Conservation (phyloP, 192 early-diverging fungal species). For the Coemansia sp. region DNA sequence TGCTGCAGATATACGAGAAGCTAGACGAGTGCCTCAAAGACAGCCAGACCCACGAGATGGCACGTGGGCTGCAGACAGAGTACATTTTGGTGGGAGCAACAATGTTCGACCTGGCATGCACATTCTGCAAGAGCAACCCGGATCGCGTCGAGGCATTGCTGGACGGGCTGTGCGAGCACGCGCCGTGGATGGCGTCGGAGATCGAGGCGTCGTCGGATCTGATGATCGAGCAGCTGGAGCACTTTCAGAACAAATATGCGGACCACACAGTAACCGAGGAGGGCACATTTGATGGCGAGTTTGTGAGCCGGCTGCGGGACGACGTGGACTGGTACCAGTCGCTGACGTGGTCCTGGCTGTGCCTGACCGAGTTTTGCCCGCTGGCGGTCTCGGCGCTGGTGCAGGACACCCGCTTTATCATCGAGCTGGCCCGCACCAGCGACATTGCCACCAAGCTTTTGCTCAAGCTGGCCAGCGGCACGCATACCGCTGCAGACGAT, state of each 20-base stretch:
- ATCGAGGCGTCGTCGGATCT: slow-evolving; percentile 48
- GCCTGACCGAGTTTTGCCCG: slow-evolving; percentile 21
- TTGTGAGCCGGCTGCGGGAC: slow-evolving; percentile 12
- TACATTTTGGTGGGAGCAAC: slow-evolving; percentile 48
- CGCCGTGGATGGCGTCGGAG: slow-evolving; percentile 51
- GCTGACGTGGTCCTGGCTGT: slow-evolving; percentile 32
- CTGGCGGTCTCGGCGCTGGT: slow-evolving; percentile 15
- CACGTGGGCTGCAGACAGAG: slow-evolving; percentile 24
- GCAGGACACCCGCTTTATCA: slow-evolving; percentile 30
- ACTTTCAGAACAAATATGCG: slow-evolving; percentile 47
- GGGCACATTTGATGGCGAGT: slow-evolving; percentile 6
- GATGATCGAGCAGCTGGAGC: slow-evolving; percentile 51
- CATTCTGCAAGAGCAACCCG: slow-evolving; percentile 48
- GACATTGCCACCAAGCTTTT: slow-evolving; percentile 25
- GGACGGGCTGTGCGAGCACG: slow-evolving; percentile 38
- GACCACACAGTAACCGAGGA: slow-evolving; percentile 7
- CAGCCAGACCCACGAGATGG: slow-evolving; percentile 16
- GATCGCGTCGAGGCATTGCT: slow-evolving; percentile 38
- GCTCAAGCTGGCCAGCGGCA: slow-evolving; percentile 4
- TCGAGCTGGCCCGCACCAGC: slow-evolving; percentile 32
- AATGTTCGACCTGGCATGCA: slow-evolving; percentile 55
- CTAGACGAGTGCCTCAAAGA: slow-evolving; percentile 32
- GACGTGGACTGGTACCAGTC: slow-evolving; percentile 31
- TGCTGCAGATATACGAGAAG: slow-evolving; percentile 33
- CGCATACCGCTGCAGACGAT: not conserved